Percentiles rank a stretch among this genome's conserved stretches.
These are phyloP conservation scores for Artomyces pyxidatus DNA, from an alignment of 768 basidiomycete genomes.

Conservation along the genomic window DNA sequence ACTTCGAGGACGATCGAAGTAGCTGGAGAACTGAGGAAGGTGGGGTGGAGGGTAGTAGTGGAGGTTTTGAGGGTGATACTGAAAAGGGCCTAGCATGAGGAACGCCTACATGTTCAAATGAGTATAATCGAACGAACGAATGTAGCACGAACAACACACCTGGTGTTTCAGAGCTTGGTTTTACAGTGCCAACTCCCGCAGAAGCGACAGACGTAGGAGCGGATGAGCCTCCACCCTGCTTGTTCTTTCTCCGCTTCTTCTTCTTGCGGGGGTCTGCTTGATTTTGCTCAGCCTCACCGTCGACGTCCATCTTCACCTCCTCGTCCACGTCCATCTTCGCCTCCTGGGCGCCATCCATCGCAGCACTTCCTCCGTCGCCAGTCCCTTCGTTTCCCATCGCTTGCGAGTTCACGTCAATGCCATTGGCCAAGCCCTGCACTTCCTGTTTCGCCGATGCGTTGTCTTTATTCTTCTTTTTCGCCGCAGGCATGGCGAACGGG, in stretches of 20 bases:
- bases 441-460: slow-evolving; percentile 17
- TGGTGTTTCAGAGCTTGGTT: no score
- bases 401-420: no score
- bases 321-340: not conserved
- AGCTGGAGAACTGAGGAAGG: not conserved
- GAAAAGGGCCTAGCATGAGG: no score
- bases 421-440: no score
- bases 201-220: not conserved
- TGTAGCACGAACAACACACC: no score
- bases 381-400: not conserved
- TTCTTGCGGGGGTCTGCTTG: not conserved
- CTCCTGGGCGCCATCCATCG: not conserved
- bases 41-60: not conserved
- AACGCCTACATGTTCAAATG: no score
- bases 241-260: not conserved
- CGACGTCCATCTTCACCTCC: slow-evolving; percentile 14
- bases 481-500: slow-evolving; percentile 38
- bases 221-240: not conserved
- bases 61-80: not conserved
- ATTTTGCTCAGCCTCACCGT: not conserved
- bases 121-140: no score
- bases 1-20: no score
- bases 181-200: no score
- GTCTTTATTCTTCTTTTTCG: slow-evolving; percentile 38
- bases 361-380: not conserved